Evolutionary conservation across 345 rosid genomes (phyloP), one percentile per base, ranked within the genome.

Genomic region (Trapa bicornis): DNA sequence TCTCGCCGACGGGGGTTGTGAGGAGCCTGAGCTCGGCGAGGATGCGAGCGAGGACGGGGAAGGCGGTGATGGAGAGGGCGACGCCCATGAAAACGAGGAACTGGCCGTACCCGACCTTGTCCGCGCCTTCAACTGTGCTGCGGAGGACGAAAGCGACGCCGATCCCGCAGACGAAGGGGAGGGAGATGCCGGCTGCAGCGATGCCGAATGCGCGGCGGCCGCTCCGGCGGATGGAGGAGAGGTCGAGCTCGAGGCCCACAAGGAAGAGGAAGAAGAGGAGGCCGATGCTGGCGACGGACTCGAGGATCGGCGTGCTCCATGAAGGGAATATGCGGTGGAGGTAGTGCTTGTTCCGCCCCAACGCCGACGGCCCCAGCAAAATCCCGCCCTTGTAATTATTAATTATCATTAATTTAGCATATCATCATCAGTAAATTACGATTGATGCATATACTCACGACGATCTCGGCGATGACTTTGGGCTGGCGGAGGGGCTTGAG

Each of bases 401-500:
- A 1, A 14, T 47, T 39, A 47, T 29, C 9, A 4, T 22, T 22
- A 22, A 22, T 22, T 22, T 22, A 22, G 29, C 29, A 22, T 22
- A 22, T 22, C 29, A 22, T 22, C 29, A 22, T 22, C 29, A 22
- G 29, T 22, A 22, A 22, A 22, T 22, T 22, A 22, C 29, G 29
- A 22, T 16, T 9, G 8, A 11, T 58, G 15, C 35, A 22, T 10
- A 37, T 39, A 80, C 77, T 35, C 82, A 89, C 98, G 39, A 92
- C 68, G 32, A 89, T 92, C 76, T 92, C 96, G 61, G 96, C 96
- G 60, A 89, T 86, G 86, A 92, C 96, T 78, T 77, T 86, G 64
- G 98, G 98, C 65, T 92, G 98, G 12, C 96, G 96, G 72, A 92
- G 87, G 39, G 98, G 98, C 76, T 84, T 92, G 73, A 92, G 85